Percentiles rank a stretch among this genome's conserved stretches.
Conservation (phyloP, 768 basidiomycete species). For the Dictyophora rubrovolvata region DNA sequence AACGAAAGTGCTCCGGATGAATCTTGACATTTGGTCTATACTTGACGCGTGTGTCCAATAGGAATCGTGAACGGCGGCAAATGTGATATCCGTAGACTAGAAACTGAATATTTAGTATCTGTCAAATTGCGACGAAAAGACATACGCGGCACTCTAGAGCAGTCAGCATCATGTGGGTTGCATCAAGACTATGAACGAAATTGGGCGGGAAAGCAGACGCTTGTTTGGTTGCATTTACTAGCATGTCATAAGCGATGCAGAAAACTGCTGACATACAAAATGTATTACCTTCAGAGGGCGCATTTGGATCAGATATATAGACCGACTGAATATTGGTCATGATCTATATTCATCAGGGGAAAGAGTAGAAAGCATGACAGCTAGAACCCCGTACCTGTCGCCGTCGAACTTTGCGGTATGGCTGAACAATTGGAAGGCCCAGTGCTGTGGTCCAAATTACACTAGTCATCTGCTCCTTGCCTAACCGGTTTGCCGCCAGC, state of each 20-base stretch:
- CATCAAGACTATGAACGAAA: constrained; percentile 95
- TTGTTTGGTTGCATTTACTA: constrained; percentile 78
- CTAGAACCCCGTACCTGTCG: constrained; percentile 42
- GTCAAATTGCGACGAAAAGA: background rate
- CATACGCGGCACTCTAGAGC: constrained; percentile 76
- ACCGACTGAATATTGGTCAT: constrained; percentile 79
- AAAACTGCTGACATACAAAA: background rate
- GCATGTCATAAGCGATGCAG: background rate
- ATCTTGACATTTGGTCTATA: constrained; percentile 79
- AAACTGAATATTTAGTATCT: constrained; percentile 5
- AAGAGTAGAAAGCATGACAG: background rate
- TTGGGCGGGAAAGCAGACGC: constrained; percentile 98
- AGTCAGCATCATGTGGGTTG: constrained; percentile 97
- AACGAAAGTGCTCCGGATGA: constrained; percentile 91
- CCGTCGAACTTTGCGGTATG: constrained; percentile 75
- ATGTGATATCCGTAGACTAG: constrained; percentile 65
- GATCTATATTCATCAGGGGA: constrained; percentile 27
- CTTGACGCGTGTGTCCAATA: constrained; percentile 95
- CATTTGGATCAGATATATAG: constrained; percentile 79
- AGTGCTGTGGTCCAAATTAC: constrained; percentile 96
- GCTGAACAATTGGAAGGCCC: constrained; percentile 93
- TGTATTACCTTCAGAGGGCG: constrained; percentile 51
- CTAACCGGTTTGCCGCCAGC: constrained; percentile 32
- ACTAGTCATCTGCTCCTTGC: constrained; percentile 87
- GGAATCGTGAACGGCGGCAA: constrained; percentile 96